phyloP scores from a whole-genome alignment of 2,329 filamentous ascomycete genomes.

The Cytospora piceicola region DNA sequence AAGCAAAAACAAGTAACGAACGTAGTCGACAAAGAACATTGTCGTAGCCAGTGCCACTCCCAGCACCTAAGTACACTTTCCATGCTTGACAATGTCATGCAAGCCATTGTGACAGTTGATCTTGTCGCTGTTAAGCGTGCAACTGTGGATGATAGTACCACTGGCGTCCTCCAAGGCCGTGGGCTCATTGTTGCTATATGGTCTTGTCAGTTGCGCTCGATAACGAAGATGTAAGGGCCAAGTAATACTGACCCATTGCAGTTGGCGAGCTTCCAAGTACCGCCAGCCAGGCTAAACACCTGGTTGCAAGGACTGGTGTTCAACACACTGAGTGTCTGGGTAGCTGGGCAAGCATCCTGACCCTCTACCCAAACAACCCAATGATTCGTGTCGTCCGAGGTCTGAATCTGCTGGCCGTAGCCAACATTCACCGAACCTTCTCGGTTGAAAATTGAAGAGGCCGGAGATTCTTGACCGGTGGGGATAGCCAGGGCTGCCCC shows the following conservation, averaged over 20 bases:
- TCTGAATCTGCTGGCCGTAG: slow-evolving; percentile 18
- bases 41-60: no score
- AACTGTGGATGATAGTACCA: slow-evolving; percentile 24
- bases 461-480: no score
- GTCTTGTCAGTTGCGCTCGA: not conserved
- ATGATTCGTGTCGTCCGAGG: slow-evolving; percentile 25
- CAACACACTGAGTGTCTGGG: slow-evolving; percentile 20
- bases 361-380: slow-evolving; percentile 34
- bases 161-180: slow-evolving; percentile 23
- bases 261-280: slow-evolving; percentile 26
- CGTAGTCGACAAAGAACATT: no score
- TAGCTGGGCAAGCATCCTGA: slow-evolving; percentile 29
- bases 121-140: slow-evolving; percentile 28
- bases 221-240: no score
- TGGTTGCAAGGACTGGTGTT: slow-evolving; percentile 28
- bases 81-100: slow-evolving; percentile 38
- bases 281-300: slow-evolving; percentile 27
- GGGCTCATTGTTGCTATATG: slow-evolving; percentile 11
- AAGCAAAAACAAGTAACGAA: no score
- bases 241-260: slow-evolving; percentile 18
- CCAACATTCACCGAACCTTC: not conserved
- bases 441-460: not conserved
- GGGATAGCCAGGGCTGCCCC: slow-evolving; percentile 5
- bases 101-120: slow-evolving; percentile 30
- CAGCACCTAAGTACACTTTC: not conserved